phyloP scores from a whole-genome alignment of 768 basidiomycete genomes.

The Boletus rubropictus region DNA sequence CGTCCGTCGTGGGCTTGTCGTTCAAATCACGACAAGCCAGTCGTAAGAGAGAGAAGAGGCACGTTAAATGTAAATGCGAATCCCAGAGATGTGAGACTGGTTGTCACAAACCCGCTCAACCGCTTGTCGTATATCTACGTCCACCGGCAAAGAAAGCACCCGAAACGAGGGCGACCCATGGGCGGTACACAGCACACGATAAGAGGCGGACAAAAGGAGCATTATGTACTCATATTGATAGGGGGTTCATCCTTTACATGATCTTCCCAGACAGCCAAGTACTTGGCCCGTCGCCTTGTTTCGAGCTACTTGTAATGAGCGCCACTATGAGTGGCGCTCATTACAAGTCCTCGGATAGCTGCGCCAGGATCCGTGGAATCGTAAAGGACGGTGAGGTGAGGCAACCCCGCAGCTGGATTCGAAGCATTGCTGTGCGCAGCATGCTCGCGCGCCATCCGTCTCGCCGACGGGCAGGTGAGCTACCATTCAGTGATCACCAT shows the following conservation, averaged over 20 bases:
- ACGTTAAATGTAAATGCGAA: background rate
- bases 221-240: slow-evolving; percentile 5
- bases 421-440: background rate
- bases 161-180: slow-evolving; percentile 21
- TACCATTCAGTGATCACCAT: background rate
- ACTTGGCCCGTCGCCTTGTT: no score
- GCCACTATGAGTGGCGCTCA: no score
- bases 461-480: background rate
- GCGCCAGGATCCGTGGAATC: background rate
- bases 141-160: slow-evolving; percentile 9
- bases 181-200: background rate
- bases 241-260: no score
- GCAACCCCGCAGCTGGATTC: background rate
- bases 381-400: background rate
- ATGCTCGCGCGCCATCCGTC: background rate
- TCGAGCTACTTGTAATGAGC: no score
- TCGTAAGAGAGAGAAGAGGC: background rate
- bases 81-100: background rate
- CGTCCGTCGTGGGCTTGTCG: background rate
- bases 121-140: background rate
- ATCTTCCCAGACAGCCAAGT: no score
- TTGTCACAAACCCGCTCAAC: background rate
- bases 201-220: slow-evolving; percentile 5
- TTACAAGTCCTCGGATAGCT: slow-evolving; percentile 13
- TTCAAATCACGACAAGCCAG: background rate